These are phyloP conservation scores for Styphnolobium japonicum DNA, from an alignment of 306 rosid species.

Conservation along the genomic window DNA sequence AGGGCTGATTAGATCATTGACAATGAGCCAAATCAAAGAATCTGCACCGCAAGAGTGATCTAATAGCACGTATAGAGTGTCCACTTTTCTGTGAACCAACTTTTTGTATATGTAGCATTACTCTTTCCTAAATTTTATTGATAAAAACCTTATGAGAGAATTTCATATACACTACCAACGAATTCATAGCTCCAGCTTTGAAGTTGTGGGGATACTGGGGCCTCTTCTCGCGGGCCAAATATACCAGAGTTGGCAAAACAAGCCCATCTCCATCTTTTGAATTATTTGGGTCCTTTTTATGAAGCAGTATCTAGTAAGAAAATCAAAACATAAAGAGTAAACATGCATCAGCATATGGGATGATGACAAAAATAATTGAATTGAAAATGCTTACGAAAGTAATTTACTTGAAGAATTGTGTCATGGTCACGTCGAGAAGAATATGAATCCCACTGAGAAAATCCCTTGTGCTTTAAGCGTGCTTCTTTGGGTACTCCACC, in stretches of 20 bases:
- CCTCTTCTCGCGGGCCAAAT: conserved; percentile 86
- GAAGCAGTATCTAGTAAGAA: conserved; percentile 54
- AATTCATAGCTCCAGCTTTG: conserved; percentile 94
- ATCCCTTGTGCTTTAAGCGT: conserved; percentile 40
- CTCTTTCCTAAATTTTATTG: background rate
- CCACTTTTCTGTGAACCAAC: background rate
- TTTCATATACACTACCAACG: conserved; percentile 47
- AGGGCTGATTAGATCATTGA: background rate
- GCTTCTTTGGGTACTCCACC: conserved; percentile 56
- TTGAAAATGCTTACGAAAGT: background rate
- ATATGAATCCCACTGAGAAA: conserved; percentile 68
- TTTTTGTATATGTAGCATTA: background rate
- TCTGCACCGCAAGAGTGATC: background rate
- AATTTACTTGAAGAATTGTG: conserved; percentile 63
- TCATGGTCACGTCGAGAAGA: conserved; percentile 66
- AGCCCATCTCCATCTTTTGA: conserved; percentile 54
- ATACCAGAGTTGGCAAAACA: conserved; percentile 64
- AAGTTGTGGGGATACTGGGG: conserved; percentile 67
- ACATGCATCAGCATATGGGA: background rate
- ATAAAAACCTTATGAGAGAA: background rate
- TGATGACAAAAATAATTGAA: background rate
- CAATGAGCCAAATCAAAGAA: background rate
- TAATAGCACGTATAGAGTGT: background rate
- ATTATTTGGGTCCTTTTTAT: conserved; percentile 46
- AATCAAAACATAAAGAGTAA: background rate